Evolutionary conservation across 1,139 yeast genomes (phyloP).

Genomic region (Yarrowia galli): DNA sequence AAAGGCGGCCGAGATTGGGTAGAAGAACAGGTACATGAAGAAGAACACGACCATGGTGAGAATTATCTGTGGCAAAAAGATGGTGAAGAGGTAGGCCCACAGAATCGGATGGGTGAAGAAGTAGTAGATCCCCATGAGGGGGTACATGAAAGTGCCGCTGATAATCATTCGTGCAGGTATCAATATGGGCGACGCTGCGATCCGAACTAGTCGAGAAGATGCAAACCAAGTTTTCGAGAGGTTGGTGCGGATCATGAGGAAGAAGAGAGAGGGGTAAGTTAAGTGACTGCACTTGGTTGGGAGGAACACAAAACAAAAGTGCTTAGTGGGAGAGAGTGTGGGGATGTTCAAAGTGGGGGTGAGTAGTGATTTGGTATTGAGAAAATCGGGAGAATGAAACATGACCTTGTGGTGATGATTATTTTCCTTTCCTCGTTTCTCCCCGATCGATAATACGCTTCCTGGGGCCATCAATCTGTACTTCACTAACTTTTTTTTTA

Average conservation of each 20-base stretch:
- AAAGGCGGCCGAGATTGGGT: slow-evolving; percentile 59
- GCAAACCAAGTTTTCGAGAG: slow-evolving; percentile 30
- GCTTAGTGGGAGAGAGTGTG: neutral
- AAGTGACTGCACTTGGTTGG: neutral
- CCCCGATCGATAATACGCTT: no score
- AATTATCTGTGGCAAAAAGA: slow-evolving; percentile 60
- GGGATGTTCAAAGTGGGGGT: neutral
- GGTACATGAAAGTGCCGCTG: slow-evolving; percentile 30
- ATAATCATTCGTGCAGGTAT: slow-evolving; percentile 36
- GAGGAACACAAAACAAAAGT: neutral
- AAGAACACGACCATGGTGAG: slow-evolving; percentile 57
- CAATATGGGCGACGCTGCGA: slow-evolving; percentile 47
- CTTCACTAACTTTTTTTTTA: no score
- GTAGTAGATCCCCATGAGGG: slow-evolving; percentile 56
- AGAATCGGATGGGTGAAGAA: slow-evolving; percentile 56
- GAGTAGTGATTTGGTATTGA: no score
- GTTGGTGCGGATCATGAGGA: slow-evolving; percentile 24
- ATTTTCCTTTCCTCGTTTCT: no score
- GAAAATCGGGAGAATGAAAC: no score
- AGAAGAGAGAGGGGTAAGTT: neutral
- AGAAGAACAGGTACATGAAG: slow-evolving; percentile 54
- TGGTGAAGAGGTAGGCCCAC: slow-evolving; percentile 61
- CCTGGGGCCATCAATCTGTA: no score
- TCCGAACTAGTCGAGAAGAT: slow-evolving; percentile 44
- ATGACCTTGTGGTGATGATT: no score